Evolutionary conservation across 2,329 filamentous ascomycete species (phyloP).

Genomic region (Botrytis medusae): DNA sequence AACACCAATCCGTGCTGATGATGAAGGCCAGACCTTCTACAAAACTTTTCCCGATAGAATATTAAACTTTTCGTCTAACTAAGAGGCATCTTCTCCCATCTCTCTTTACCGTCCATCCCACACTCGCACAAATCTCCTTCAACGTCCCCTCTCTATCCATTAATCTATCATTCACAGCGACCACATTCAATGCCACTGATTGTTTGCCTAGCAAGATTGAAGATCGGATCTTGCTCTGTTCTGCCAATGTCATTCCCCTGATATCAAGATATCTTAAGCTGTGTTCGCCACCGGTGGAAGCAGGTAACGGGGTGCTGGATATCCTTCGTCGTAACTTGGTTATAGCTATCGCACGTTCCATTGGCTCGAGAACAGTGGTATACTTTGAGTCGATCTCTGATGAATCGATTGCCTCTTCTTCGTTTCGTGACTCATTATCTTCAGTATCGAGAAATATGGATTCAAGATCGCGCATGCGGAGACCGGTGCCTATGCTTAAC

Average conservation of each 20-base stretch:
- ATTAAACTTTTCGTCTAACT: conserved; percentile 11
- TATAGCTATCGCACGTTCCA: conserved; percentile 28
- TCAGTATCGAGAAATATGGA: conserved; percentile 22
- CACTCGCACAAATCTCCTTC: conserved; percentile 15
- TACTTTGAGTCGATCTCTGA: conserved; percentile 19
- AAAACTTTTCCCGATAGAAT: neutral
- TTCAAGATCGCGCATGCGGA: conserved; percentile 29
- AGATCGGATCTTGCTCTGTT: conserved; percentile 26
- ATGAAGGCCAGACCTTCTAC: neutral
- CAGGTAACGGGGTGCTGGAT: conserved; percentile 9
- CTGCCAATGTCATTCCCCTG: conserved; percentile 21
- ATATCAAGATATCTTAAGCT: conserved; percentile 25
- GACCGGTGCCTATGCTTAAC: conserved; percentile 23
- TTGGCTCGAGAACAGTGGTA: conserved; percentile 23
- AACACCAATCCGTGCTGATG: neutral
- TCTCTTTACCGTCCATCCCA: conserved; percentile 22
- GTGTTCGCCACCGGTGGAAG: neutral
- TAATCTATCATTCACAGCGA: conserved; percentile 24
- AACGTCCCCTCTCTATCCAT: conserved; percentile 21
- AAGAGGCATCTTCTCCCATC: conserved; percentile 18
- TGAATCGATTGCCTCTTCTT: conserved; percentile 7
- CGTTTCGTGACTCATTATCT: neutral
- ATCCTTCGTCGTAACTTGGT: conserved; percentile 28
- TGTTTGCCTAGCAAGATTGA: conserved; percentile 27
- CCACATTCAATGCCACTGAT: conserved; percentile 22